Evolutionary conservation across 371 early-diverging fungal species (phyloP).

Genomic region (Synchytrium microbalum): DNA sequence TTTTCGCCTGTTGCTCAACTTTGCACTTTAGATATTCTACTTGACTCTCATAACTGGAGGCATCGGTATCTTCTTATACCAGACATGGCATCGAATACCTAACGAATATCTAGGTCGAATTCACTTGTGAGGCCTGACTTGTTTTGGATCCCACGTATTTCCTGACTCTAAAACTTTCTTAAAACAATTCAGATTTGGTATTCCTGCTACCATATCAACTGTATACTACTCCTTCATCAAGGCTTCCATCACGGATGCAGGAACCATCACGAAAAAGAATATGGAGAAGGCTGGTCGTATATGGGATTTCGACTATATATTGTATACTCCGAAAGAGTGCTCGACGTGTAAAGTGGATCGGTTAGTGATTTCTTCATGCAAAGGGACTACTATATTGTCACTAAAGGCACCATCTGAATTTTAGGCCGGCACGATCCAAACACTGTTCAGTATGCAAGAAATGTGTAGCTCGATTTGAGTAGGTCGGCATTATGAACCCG

Average conservation of each 20-base stretch:
- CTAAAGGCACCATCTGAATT: neutral
- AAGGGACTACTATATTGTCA: neutral
- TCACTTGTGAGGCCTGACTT: constrained; percentile 18
- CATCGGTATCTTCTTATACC: constrained; percentile 17
- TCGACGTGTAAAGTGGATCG: constrained; percentile 33
- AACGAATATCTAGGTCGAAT: constrained; percentile 14
- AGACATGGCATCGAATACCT: constrained; percentile 25
- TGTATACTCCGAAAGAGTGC: constrained; percentile 32
- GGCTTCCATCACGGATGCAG: constrained; percentile 30
- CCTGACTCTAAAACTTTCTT: neutral
- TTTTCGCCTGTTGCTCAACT: neutral
- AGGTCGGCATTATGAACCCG: too few relatives aligned
- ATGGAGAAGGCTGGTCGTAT: constrained; percentile 17
- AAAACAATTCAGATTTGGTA: constrained; percentile 12
- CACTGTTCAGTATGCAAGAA: constrained; percentile 39
- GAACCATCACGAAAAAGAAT: constrained; percentile 24
- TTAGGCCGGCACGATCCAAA: constrained; percentile 43
- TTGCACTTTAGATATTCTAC: constrained; percentile 26
- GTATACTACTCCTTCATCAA: constrained; percentile 23
- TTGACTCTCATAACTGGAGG: constrained; percentile 26
- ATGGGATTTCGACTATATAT: constrained; percentile 32
- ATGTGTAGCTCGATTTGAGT: constrained; percentile 36
- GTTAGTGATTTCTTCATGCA: constrained; percentile 15
- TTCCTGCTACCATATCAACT: constrained; percentile 13
- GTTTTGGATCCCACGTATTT: neutral